Base-by-base conservation (phyloP, 345 rosid genomes). In the Hevea brasiliensis region DNA sequence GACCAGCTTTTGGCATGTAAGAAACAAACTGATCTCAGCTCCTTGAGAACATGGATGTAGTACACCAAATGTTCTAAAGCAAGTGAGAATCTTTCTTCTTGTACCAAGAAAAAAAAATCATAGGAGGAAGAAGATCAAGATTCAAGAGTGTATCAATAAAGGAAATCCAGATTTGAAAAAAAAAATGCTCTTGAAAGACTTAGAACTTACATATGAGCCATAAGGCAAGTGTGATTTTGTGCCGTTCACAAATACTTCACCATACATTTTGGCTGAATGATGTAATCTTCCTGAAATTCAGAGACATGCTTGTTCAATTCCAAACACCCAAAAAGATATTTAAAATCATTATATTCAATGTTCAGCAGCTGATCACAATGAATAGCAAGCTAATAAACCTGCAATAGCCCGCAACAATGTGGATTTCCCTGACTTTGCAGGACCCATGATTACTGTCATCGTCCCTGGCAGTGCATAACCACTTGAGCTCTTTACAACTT, bases 361-460 rank as follows among this genome's bases (percentile, higher is more conserved):
- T 35, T 41, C 23, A 6, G 21, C 57, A 61, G 63, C 44, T 21
- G 61, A 66, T n/a, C 61, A 48, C 11, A 67, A 48, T 32, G 37
- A 77, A 45, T 26, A 68, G 11, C 57, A 73, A 51, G 40, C 63
- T 61, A 57, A 23, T 54, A 32, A 69, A 95, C 99, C 99, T 85
- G 98, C 91, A 86, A 96, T 88, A 44, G 97, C 99, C 78, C 92
- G 89, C 57, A 96, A 75, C 20, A 96, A 74, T 0, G 98, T 93
- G 61, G 99, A 96, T 83, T 96, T 96, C 77, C 99, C 99, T 2
- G 97, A 96, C 70, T 91, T 91, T 23, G 94, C 97, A 79, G 99
- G 99, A 71, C 99, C 99, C 99, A 96, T 93, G 71, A 96, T 93
- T 0, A 96, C 99, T 2, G 99, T 93, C 91, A 96, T 91, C 41